These are phyloP conservation scores for Abrus precatorius DNA, from an alignment of 306 rosid species.

Conservation along the genomic window DNA sequence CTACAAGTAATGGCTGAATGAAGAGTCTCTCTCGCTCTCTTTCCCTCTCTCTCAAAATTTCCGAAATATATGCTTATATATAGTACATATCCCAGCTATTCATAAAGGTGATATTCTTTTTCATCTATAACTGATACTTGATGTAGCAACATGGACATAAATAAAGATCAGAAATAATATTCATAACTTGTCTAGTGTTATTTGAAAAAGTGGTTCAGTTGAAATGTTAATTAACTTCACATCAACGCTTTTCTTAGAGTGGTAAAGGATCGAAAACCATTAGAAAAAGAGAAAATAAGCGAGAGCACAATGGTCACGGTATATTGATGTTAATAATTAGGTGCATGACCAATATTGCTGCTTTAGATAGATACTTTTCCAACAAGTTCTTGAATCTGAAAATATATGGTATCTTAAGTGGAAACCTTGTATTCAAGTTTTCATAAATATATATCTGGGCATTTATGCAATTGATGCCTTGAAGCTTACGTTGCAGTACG, in stretches of 20 bases:
- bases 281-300: neutral
- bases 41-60: neutral
- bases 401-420: neutral
- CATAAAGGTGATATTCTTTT: no score
- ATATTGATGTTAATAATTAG: neutral
- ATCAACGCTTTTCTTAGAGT: conserved; percentile 1
- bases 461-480: conserved; percentile 14
- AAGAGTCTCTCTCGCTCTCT: neutral
- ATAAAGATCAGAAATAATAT: no score
- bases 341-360: neutral
- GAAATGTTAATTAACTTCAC: neutral
- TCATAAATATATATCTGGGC: neutral
- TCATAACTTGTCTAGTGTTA: neutral
- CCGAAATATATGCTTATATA: neutral
- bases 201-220: conserved; percentile 7
- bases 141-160: no score
- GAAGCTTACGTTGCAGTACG: neutral
- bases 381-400: conserved; percentile 1
- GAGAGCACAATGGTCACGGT: neutral
- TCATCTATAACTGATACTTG: no score
- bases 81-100: neutral
- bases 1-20: neutral
- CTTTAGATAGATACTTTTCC: neutral
- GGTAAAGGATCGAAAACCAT: neutral
- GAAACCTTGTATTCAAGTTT: neutral